Evolutionary conservation across 345 rosid species (phyloP).

Genomic region (Alliaria petiolata): DNA sequence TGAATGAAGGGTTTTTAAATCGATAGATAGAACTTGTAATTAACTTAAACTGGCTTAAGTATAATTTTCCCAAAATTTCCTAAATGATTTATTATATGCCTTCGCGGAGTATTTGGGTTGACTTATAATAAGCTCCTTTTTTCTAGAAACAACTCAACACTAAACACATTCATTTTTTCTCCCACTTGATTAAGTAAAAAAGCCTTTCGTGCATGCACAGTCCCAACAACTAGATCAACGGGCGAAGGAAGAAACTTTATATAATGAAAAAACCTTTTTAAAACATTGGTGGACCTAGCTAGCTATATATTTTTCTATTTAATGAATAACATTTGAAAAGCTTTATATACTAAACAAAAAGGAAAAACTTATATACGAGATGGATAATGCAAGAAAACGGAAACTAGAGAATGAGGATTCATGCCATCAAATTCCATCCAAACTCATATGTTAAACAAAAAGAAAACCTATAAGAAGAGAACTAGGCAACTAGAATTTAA

Average conservation of each 20-base stretch:
- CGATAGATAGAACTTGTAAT: not conserved
- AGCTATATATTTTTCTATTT: not conserved
- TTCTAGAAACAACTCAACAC: conserved; percentile 25
- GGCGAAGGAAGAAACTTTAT: not conserved
- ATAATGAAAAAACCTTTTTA: not conserved
- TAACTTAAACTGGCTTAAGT: not conserved
- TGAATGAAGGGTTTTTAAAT: not conserved
- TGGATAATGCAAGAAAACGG: not conserved
- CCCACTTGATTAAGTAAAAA: conserved; percentile 16
- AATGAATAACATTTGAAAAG: not conserved
- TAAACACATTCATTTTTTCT: conserved; percentile 5
- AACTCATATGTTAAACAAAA: not conserved
- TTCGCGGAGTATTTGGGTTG: not conserved
- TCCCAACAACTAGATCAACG: conserved; percentile 15
- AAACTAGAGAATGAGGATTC: not conserved
- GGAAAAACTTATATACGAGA: not conserved
- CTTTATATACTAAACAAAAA: not conserved
- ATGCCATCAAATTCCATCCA: not conserved
- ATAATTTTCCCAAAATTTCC: not conserved
- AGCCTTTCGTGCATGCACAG: conserved; percentile 23
- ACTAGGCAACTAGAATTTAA: not conserved
- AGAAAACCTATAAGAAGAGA: not conserved
- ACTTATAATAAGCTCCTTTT: not conserved
- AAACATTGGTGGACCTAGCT: not conserved
- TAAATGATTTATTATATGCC: not conserved